Base-by-base conservation (phyloP, 2,329 filamentous ascomycete species). In the Arthrobotrys conoides region DNA sequence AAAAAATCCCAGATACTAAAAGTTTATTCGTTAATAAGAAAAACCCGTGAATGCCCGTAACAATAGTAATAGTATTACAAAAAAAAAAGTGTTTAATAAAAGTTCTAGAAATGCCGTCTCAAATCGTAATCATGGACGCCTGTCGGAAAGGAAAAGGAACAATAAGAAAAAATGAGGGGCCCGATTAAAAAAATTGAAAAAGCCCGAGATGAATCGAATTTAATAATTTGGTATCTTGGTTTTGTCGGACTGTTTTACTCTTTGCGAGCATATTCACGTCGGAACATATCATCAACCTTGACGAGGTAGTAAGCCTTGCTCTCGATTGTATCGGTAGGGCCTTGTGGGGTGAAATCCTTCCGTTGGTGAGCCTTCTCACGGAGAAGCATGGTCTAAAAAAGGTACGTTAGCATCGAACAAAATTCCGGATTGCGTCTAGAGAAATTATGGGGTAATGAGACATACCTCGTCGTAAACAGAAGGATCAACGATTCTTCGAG, bases 261-360 rank as follows among this genome's bases (percentile, higher is more conserved):
- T 88, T 94, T 92, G 86, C 94, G 84, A 71, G 88, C 86, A 86
- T 96, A 96, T 84, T 89, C 89, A 83, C 93, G 90, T 87, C 92
- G 91, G 90, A 93, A 96, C 92, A 93, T 93, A 82, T 93, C 92
- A 83, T 96, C 92, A 59, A 96, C 89, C 84, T 91, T 90, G 83
- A 89, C 90, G 76, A 96, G 88, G 86, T 94, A 96, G 87, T 95
- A 96, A 22, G 90, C 90, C 76, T 90, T 91, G 76, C 88, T 85
- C 78, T 84, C 84, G 72, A 96, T 88, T 81, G 89, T 92, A 55
- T 92, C 91, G 30, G 87, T 83, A 67, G 90, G 90, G 73, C 93
- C 93, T 82, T 87, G 85, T 79, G 93, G 93, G 80, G 87, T 89
- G 86, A 89, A 96, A 86, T 90, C 87, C 87, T 94, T 95, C 87